phyloP scores from a whole-genome alignment of 1,284 basidiomycete species.

The Omphalotus olearius region DNA sequence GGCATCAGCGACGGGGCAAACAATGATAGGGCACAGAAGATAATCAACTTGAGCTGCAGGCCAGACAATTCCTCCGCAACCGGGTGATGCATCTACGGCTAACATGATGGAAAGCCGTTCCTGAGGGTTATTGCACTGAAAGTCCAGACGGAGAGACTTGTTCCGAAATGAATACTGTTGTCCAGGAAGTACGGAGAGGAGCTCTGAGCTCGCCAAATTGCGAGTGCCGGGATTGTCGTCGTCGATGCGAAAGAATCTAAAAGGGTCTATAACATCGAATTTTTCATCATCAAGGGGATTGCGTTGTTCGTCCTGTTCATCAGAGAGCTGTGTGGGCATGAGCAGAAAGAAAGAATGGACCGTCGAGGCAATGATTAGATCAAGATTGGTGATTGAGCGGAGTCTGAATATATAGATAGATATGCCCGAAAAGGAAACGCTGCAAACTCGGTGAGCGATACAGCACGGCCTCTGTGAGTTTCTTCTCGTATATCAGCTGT shows the following conservation, averaged over 20 bases:
- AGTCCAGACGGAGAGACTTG: constrained; percentile 46
- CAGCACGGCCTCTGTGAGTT: no score
- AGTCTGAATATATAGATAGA: no score
- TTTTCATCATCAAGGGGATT: constrained; percentile 47
- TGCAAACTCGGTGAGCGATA: no score
- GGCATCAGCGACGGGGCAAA: constrained; percentile 7
- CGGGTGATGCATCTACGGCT: constrained; percentile 73
- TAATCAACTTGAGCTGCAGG: constrained; percentile 85
- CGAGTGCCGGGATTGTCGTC: constrained; percentile 9
- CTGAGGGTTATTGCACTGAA: constrained; percentile 16
- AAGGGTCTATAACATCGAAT: constrained; percentile 55
- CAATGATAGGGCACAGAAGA: not conserved
- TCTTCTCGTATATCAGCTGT: no score
- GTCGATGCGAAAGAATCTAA: constrained; percentile 46
- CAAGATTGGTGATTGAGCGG: no score
- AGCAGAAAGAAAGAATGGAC: not conserved
- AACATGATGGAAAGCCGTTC: constrained; percentile 42
- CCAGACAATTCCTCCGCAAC: constrained; percentile 92
- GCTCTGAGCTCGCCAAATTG: constrained; percentile 17
- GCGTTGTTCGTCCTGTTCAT: constrained; percentile 3
- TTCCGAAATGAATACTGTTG: constrained; percentile 52
- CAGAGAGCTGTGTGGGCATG: constrained; percentile 11
- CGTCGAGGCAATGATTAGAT: not conserved
- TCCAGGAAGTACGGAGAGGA: constrained; percentile 43
- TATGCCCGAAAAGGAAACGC: no score